A percentile compares a stretch with the other conserved stretches of the same genome.
Conservation (phyloP, 2,329 filamentous ascomycete genomes). For the Colletotrichum lindemuthianum region DNA sequence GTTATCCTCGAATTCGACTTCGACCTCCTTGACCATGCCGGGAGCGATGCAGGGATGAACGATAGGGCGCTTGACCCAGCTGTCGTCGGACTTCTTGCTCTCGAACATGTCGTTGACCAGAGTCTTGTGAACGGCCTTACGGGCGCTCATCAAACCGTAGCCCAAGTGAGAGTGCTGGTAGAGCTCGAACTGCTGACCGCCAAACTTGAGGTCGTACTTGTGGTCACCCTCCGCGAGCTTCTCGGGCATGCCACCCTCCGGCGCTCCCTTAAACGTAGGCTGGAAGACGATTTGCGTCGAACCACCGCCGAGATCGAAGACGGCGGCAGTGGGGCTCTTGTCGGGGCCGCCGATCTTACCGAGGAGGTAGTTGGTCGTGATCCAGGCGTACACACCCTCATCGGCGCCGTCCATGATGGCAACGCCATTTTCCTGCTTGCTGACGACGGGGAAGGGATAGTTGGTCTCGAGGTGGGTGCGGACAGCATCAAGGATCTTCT, state of each 20-base stretch:
- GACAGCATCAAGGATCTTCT: slow-evolving; percentile 87
- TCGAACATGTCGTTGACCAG: slow-evolving; percentile 79
- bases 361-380: slow-evolving; percentile 97
- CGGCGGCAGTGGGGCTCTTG: slow-evolving; percentile 87
- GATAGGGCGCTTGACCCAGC: slow-evolving; percentile 78
- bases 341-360: slow-evolving; percentile 97
- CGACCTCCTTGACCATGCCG: slow-evolving; percentile 78
- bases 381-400: slow-evolving; percentile 98
- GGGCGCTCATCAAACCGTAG: slow-evolving; percentile 95
- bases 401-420: slow-evolving; percentile 98
- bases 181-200: slow-evolving; percentile 88
- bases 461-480: slow-evolving; percentile 83
- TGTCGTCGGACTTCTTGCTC: slow-evolving; percentile 65
- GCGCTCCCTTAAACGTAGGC: slow-evolving; percentile 83
- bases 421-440: slow-evolving; percentile 85
- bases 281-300: slow-evolving; percentile 99
- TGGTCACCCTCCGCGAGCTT: slow-evolving; percentile 90
- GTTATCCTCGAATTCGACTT: slow-evolving; percentile 73
- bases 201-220: slow-evolving; percentile 92
- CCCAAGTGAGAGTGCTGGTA: slow-evolving; percentile 99
- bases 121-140: slow-evolving; percentile 82
- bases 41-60: slow-evolving; percentile 88
- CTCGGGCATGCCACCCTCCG: slow-evolving; percentile 83
- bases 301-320: slow-evolving; percentile 95
- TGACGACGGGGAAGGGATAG: slow-evolving; percentile 95